A percentile compares a stretch with the other conserved stretches of the same genome.
Evolutionary conservation across 1,284 basidiomycete species (phyloP).

Genomic region (Sporisorium exsertum): DNA sequence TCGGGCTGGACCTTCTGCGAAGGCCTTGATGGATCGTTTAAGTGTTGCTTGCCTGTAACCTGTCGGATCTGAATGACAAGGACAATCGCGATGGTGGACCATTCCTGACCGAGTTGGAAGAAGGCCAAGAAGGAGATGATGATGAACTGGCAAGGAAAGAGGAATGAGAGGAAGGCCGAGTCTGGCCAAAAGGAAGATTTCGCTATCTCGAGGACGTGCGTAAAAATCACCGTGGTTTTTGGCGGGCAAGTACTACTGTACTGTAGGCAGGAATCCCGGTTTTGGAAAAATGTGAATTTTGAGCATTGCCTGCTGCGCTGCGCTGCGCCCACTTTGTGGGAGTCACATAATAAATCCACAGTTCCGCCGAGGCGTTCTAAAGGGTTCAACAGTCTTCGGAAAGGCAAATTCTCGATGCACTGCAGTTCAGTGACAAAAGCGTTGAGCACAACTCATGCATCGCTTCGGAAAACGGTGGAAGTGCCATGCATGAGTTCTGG

Average conservation of each 20-base stretch:
- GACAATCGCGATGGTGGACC: background rate
- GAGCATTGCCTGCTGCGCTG: background rate
- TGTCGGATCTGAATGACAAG: background rate
- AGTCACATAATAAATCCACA: background rate
- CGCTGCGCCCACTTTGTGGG: background rate
- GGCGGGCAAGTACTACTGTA: background rate
- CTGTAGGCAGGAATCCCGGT: background rate
- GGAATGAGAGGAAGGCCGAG: background rate
- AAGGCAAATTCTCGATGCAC: background rate
- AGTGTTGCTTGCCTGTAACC: background rate
- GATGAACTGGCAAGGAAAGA: background rate
- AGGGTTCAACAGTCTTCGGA: background rate
- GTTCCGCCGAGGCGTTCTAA: background rate
- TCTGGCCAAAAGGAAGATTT: background rate
- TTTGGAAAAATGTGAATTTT: slow-evolving; percentile 1
- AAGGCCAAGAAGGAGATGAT: background rate
- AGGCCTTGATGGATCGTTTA: background rate
- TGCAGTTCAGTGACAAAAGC: background rate
- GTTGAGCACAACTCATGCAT: background rate
- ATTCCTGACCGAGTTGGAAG: background rate
- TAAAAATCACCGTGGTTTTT: slow-evolving; percentile 1
- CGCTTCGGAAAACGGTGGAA: background rate
- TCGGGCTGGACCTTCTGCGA: background rate
- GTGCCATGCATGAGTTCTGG: background rate
- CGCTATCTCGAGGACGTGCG: slow-evolving; percentile 4